Base-by-base conservation (phyloP, 768 basidiomycete species). In the Suillus discolor region DNA sequence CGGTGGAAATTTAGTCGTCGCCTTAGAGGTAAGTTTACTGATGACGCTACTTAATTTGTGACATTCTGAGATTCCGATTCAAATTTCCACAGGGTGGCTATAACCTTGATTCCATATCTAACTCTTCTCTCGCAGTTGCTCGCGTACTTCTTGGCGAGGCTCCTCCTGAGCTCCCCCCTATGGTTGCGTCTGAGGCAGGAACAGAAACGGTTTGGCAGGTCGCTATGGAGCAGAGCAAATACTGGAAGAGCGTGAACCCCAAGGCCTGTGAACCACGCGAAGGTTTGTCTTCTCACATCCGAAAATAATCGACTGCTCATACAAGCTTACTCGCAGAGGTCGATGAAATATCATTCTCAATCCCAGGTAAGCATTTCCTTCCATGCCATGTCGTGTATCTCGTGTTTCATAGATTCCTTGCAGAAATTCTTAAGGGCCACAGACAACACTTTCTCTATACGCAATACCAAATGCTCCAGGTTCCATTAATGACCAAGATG, bases 191-290 rank as follows among this genome's bases (percentile, higher is more conserved):
- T 4, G 91, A 94, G 64, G 82, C 85, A 4, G 97, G 90, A 3
- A 93, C 94, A 8, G 93, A 97, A 79, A 94, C 96, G 0, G 86
- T 98, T 15, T 95, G 89, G 84, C 86, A 93, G 55, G 95, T 97
- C 13, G 92, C 93, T 11, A 85, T 85, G 68, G 87, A 94, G 61
- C 97, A 98, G 75, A 92, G 90, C 72, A 91, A 89, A 74, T 92
- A 91, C 73, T 99, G 97, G 97, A 94, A 90, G 75, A 89, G 80
- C 71, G 84, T 99, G 44, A 88, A 92, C 70, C 89, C 90, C 0
- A 93, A 91, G 76, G 83, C 88, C 12, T 91, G 90, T 70, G 93
- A 96, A 74, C 93, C 94, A 18, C 84, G 85, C 61, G 90, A 93
- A 79, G 89, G 96, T 92, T 70, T 31, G 64, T 61, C 36, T n/a